Base-by-base conservation (phyloP, 2,329 filamentous ascomycete genomes). In the Colletotrichum chlorophyti region DNA sequence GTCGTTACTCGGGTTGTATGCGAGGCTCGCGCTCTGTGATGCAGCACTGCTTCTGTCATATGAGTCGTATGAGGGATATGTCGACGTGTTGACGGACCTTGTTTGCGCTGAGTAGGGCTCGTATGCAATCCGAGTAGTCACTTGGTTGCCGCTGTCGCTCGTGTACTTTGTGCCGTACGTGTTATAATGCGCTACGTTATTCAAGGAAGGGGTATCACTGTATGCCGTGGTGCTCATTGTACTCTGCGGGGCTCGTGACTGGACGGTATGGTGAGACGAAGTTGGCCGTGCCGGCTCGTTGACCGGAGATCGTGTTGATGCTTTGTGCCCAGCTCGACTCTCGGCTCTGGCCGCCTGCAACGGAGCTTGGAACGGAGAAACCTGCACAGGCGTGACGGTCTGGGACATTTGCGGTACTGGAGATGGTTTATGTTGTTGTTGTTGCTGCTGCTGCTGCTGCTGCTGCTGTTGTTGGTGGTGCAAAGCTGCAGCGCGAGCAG, bases 171-270 rank as follows among this genome's bases (percentile, higher is more conserved):
- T 27, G 24, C 60, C 65, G 24, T 70, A 69, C 8, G 50, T 59
- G 50, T 66, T 65, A 40, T 69, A 69, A 6, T 60, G 27, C 12
- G 60, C 24, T 6, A n/a, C 32, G 11, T 21, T 55, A 21, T 42
- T 61, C 5, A 66, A 32, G 24, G 68, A 68, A 1, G 68, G 64
- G 23, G 57, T 47, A 14, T 65, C 40, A 6, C 43, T 48, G 29
- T 50, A 58, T 5, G 29, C 35, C 32, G 50, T 42, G 19, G 21
- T 60, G 35, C 29, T 63, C 23, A 48, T 40, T 37, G 53, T 65
- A n/a, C 61, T 66, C n/a, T 68, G 71, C n/a, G 69, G 61, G 51
- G 72, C n/a, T n/a, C n/a, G 70, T 9, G 74, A 70, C 42, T 78
- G 63, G 60, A 74, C 66, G 7, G 62, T 62, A 11, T 69, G 64